These are phyloP conservation scores for Stemphylium lycopersici DNA, from an alignment of 2,329 filamentous ascomycete genomes.

Conservation along the genomic window DNA sequence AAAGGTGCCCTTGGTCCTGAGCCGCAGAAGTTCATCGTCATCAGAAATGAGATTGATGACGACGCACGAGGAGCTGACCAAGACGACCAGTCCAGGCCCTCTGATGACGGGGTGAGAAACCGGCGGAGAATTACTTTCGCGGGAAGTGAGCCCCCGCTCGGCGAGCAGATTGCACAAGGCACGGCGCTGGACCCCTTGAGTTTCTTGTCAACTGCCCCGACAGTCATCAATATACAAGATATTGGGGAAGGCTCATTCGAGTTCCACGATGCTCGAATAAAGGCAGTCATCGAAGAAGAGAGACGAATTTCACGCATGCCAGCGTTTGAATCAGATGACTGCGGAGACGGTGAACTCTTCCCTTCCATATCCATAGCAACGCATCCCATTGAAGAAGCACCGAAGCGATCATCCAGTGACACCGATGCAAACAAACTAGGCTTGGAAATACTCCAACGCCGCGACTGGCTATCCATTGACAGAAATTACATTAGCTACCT, in stretches of 20 bases:
- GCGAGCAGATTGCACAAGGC: background rate
- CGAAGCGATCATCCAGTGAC: background rate
- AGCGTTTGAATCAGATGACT: slow-evolving; percentile 39
- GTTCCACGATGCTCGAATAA: slow-evolving; percentile 9
- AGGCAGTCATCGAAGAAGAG: slow-evolving; percentile 28
- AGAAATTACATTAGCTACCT: slow-evolving; percentile 22
- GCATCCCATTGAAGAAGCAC: slow-evolving; percentile 8
- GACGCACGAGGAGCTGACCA: background rate
- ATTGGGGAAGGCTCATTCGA: slow-evolving; percentile 4
- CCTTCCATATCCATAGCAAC: slow-evolving; percentile 27
- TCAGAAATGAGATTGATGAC: background rate
- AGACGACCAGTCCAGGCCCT: slow-evolving; percentile 6
- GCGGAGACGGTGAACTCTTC: slow-evolving; percentile 37
- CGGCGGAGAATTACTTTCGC: slow-evolving; percentile 2
- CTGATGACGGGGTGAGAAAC: background rate
- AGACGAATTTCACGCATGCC: slow-evolving; percentile 32
- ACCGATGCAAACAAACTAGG: too few relatives aligned
- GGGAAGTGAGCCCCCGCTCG: background rate
- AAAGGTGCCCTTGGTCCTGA: slow-evolving; percentile 27
- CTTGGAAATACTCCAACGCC: too few relatives aligned
- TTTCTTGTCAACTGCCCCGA: background rate
- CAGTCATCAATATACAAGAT: slow-evolving; percentile 16
- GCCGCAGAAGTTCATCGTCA: slow-evolving; percentile 27
- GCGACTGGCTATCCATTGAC: too few relatives aligned
- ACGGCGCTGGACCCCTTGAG: background rate